These are phyloP conservation scores for Pseudogymnoascus sp. DNA, from an alignment of 2,329 filamentous ascomycete species.

Conservation along the genomic window DNA sequence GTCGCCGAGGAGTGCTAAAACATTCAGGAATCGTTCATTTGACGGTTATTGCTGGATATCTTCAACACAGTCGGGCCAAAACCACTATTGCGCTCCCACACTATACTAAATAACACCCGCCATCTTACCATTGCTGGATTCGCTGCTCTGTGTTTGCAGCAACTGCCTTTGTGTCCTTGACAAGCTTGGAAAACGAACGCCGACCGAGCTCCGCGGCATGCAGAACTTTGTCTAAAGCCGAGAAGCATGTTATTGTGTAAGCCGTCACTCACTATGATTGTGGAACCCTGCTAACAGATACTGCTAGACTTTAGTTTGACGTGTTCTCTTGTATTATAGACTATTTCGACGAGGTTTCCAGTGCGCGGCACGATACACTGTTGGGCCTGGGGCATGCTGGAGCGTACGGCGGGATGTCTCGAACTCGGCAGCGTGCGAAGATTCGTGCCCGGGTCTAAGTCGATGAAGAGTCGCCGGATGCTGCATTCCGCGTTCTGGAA, in stretches of 20 bases:
- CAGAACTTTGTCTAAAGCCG: slow-evolving; percentile 5
- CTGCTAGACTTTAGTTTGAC: not conserved
- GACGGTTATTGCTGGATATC: not conserved
- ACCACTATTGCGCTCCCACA: not conserved
- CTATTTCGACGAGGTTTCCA: not conserved
- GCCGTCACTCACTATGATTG: not conserved
- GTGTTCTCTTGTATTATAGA: slow-evolving; percentile 8
- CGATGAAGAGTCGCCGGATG: slow-evolving; percentile 33
- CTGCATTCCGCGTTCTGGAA: slow-evolving; percentile 49
- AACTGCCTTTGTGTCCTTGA: not conserved
- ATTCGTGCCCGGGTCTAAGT: slow-evolving; percentile 33
- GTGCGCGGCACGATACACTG: slow-evolving; percentile 6
- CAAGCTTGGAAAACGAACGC: not conserved
- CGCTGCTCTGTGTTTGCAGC: not conserved
- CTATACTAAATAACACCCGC: not conserved
- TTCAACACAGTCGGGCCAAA: not conserved
- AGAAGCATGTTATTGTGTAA: slow-evolving; percentile 21
- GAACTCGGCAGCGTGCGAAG: slow-evolving; percentile 47
- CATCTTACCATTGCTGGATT: not conserved
- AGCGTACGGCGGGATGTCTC: slow-evolving; percentile 48
- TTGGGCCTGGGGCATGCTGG: slow-evolving; percentile 42
- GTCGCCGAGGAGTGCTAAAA: slow-evolving; percentile 6
- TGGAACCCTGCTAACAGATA: not conserved
- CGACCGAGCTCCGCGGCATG: slow-evolving; percentile 1
- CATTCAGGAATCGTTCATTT: slow-evolving; percentile 5